phyloP scores from a whole-genome alignment of 129 eudicot species.

The Flaveria bidentis region DNA sequence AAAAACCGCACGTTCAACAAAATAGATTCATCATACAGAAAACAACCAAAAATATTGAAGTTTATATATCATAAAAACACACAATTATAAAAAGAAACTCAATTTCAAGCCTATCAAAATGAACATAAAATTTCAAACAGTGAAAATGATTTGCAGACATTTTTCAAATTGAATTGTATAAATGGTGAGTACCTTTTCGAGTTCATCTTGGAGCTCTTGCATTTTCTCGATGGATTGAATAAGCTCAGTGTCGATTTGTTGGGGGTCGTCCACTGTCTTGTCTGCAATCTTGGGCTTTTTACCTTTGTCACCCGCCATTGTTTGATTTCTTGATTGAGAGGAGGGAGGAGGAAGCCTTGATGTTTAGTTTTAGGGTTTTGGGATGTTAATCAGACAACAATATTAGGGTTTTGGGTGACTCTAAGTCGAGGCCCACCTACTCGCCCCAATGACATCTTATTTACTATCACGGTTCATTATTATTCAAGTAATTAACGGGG shows the following conservation, averaged over 20 bases:
- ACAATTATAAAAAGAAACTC: too few species aligned
- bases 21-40: too few species aligned
- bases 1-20: too few species aligned
- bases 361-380: constrained; percentile 47
- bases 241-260: constrained; percentile 56
- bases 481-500: background rate
- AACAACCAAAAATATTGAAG: too few species aligned
- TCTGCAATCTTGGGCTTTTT: constrained; percentile 67
- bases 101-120: background rate
- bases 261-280: constrained; percentile 45
- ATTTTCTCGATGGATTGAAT: constrained; percentile 72
- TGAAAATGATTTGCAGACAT: too few species aligned
- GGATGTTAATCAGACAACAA: constrained; percentile 7
- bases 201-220: constrained; percentile 89
- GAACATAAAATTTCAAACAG: background rate
- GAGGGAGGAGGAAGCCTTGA: constrained; percentile 11
- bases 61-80: too few species aligned
- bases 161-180: background rate
- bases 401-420: constrained; percentile 45
- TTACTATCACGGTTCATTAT: too few species aligned
- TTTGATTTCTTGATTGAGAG: background rate
- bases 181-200: constrained; percentile 56
- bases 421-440: background rate
- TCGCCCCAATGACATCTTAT: background rate
- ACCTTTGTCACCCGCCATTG: constrained; percentile 76